These are phyloP conservation scores for Raphanus raphanistrum DNA, from an alignment of 345 rosid species.

Conservation along the genomic window DNA sequence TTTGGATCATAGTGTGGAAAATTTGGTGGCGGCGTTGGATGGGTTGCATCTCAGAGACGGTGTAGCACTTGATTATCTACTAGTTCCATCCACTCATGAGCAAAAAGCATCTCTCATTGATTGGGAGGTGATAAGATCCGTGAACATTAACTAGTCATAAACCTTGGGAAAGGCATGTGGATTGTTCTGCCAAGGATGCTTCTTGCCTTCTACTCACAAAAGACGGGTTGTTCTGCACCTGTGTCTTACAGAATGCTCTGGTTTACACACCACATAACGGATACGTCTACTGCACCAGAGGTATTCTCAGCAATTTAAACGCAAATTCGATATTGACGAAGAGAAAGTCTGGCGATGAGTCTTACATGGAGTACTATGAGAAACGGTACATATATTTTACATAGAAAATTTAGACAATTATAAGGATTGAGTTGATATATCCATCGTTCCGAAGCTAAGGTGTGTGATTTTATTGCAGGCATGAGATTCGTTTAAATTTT, in stretches of 20 bases:
- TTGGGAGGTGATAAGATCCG: slow-evolving; percentile 59
- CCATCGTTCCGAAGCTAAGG: not conserved
- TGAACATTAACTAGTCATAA: slow-evolving; percentile 32
- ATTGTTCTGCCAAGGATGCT: slow-evolving; percentile 35
- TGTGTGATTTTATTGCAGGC: slow-evolving; percentile 43
- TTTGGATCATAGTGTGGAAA: slow-evolving; percentile 44
- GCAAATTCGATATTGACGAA: slow-evolving; percentile 51
- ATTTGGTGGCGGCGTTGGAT: slow-evolving; percentile 41
- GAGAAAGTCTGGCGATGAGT: slow-evolving; percentile 43
- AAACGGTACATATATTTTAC: slow-evolving; percentile 40
- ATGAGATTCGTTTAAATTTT: slow-evolving; percentile 48
- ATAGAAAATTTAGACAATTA: not conserved
- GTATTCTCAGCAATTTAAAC: slow-evolving; percentile 46
- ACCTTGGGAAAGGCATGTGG: slow-evolving; percentile 30
- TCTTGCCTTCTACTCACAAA: slow-evolving; percentile 47
- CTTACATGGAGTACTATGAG: slow-evolving; percentile 61
- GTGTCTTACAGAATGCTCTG: slow-evolving; percentile 58
- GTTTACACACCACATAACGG: slow-evolving; percentile 80
- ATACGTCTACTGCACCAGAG: slow-evolving; percentile 53
- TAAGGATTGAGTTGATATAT: not conserved
- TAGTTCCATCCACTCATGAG: slow-evolving; percentile 51
- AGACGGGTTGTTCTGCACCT: slow-evolving; percentile 51
- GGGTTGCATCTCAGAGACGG: slow-evolving; percentile 34
- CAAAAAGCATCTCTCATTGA: slow-evolving; percentile 38
- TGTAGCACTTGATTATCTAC: slow-evolving; percentile 57